Evolutionary conservation across 192 early-diverging fungal species (phyloP).

Genomic region (Umbelopsis isabellina): DNA sequence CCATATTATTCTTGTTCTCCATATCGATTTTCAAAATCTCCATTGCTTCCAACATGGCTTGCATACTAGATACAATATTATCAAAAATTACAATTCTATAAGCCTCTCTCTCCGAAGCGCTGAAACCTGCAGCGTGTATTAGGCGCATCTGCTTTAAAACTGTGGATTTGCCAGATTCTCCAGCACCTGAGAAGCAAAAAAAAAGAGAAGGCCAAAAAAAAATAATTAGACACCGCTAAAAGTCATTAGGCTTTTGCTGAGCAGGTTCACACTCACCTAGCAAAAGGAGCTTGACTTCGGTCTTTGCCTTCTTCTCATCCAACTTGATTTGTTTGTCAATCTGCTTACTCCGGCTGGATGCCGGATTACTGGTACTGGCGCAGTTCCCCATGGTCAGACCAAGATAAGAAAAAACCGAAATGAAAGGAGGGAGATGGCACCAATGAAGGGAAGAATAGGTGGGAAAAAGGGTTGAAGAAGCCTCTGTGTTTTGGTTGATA

Average conservation of each 20-base stretch:
- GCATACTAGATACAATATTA: conserved; percentile 54
- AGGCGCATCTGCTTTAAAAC: conserved; percentile 63
- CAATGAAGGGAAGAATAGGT: not conserved
- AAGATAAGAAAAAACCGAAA: not conserved
- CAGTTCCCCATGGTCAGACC: conserved; percentile 26
- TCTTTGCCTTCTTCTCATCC: conserved; percentile 39
- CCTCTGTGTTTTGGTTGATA: not conserved
- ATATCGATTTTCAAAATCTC: conserved; percentile 22
- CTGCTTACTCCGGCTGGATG: conserved; percentile 7
- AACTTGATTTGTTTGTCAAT: conserved; percentile 40
- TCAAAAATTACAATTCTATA: conserved; percentile 51
- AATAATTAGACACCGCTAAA: too few species aligned
- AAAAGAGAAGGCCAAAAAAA: too few species aligned
- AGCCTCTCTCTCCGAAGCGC: conserved; percentile 42
- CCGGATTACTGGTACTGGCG: conserved; percentile 12
- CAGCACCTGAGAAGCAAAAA: conserved; percentile 44
- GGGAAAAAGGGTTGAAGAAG: not conserved
- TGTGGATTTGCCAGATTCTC: conserved; percentile 69
- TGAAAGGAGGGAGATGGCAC: not conserved
- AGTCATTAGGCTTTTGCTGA: too few species aligned
- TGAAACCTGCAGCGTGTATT: conserved; percentile 58
- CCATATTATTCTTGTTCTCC: not conserved
- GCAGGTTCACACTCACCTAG: conserved; percentile 22
- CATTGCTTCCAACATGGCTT: conserved; percentile 53
- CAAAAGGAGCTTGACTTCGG: conserved; percentile 41